Evolutionary conservation across 2,329 filamentous ascomycete genomes (phyloP).

Genomic region (Hymenoscyphus linearis): DNA sequence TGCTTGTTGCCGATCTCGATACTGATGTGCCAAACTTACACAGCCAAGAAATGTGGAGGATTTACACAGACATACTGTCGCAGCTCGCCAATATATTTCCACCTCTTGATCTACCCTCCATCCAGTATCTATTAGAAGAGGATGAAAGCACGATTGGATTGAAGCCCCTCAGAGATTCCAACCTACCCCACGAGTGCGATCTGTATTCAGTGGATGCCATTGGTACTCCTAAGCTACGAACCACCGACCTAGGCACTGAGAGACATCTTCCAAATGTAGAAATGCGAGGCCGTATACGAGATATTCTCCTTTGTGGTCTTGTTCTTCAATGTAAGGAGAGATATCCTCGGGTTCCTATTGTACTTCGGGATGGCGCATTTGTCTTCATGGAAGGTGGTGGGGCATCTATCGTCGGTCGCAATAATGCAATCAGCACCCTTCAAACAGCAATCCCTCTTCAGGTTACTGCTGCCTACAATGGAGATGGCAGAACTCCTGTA

Average conservation of each 20-base stretch:
- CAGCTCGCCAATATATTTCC: conserved; percentile 55
- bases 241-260: conserved; percentile 43
- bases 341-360: conserved; percentile 35
- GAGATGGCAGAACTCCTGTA: not conserved
- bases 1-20: conserved; percentile 48
- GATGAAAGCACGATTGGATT: conserved; percentile 64
- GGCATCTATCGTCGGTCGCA: conserved; percentile 40
- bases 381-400: conserved; percentile 48
- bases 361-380: conserved; percentile 38
- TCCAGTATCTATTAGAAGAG: conserved; percentile 62
- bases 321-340: conserved; percentile 46
- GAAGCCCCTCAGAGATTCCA: conserved; percentile 47
- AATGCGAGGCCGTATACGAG: conserved; percentile 60
- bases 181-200: conserved; percentile 47
- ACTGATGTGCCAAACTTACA: conserved; percentile 51
- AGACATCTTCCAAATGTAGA: conserved; percentile 55
- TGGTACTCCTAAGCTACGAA: conserved; percentile 39
- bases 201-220: conserved; percentile 36
- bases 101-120: conserved; percentile 46
- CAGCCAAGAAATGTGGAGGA: conserved; percentile 59
- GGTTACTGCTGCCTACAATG: not conserved
- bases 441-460: not conserved
- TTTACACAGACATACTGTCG: conserved; percentile 58
- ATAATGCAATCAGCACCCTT: conserved; percentile 32
- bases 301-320: conserved; percentile 57